These are phyloP conservation scores for Margaritispora aquatica DNA, from an alignment of 495 filamentous ascomycete species.

Conservation along the genomic window DNA sequence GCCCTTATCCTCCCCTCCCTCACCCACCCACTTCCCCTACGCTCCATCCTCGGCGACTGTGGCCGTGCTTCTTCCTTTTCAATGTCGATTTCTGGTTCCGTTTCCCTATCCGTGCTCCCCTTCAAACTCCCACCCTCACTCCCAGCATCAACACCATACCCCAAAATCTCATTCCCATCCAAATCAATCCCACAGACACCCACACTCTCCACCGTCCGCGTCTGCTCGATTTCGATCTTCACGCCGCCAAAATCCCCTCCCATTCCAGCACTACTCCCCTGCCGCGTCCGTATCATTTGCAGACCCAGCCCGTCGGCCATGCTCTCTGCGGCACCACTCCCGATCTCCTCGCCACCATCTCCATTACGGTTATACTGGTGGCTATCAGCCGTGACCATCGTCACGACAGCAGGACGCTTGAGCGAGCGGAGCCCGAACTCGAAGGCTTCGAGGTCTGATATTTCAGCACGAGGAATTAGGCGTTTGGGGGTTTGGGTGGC, in stretches of 20 bases:
- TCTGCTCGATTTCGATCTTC: neutral
- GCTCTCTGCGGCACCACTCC: too few relatives aligned
- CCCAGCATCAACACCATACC: neutral
- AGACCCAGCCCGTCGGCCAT: neutral
- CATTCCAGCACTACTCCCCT: neutral
- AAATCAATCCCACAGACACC: neutral
- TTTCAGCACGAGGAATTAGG: neutral
- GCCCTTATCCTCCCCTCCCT: neutral
- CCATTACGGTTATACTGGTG: neutral
- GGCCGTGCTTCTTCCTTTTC: too few relatives aligned
- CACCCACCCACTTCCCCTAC: neutral
- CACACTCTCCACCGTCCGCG: neutral
- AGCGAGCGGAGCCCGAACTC: conserved; percentile 1
- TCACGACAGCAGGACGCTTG: neutral
- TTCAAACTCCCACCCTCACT: neutral
- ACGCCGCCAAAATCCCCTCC: neutral
- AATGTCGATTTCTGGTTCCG: neutral
- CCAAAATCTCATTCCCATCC: neutral
- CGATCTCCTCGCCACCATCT: neutral
- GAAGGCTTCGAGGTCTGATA: neutral
- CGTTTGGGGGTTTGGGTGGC: neutral
- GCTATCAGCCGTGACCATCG: neutral
- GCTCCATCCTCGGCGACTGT: neutral
- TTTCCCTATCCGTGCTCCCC: neutral
- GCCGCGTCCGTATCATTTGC: neutral